A percentile compares a stretch with the other conserved stretches of the same genome.
Evolutionary conservation across 1,284 basidiomycete species (phyloP).

Genomic region (Trichosporon ovoides): DNA sequence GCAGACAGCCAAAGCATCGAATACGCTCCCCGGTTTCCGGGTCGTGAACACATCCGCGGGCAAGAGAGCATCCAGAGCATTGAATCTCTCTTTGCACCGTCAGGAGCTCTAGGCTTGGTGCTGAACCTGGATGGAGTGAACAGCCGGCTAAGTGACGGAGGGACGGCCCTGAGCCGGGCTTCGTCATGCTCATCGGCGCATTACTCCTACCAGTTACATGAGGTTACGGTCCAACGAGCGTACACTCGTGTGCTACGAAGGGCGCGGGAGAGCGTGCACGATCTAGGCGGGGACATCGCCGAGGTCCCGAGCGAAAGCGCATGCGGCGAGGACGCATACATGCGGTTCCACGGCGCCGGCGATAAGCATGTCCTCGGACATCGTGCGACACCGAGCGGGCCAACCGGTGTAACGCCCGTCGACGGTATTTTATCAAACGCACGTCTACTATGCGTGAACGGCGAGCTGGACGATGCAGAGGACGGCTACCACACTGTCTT

Average conservation of each 20-base stretch:
- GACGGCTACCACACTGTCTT: background rate
- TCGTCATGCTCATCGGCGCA: conserved; percentile 7
- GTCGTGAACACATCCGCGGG: background rate
- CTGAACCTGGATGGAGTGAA: background rate
- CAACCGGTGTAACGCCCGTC: background rate
- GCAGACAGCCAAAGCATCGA: background rate
- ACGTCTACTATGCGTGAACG: background rate
- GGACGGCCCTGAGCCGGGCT: background rate
- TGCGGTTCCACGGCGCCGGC: background rate
- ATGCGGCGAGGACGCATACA: background rate
- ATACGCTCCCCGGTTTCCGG: background rate
- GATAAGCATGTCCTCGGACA: background rate
- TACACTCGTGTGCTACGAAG: conserved; percentile 21
- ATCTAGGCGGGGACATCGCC: background rate
- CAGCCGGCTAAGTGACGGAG: background rate
- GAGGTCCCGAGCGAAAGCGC: background rate
- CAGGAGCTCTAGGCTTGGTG: background rate
- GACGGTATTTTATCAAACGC: background rate
- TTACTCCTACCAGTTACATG: conserved; percentile 16
- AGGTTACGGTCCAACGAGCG: conserved; percentile 23
- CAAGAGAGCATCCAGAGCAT: conserved; percentile 5
- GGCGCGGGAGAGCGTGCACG: conserved; percentile 5
- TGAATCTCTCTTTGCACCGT: background rate
- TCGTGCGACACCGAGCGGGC: background rate
- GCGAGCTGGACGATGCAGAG: background rate